Conservation (phyloP, 2,329 filamentous ascomycete genomes). For the Apiospora sp. region DNA sequence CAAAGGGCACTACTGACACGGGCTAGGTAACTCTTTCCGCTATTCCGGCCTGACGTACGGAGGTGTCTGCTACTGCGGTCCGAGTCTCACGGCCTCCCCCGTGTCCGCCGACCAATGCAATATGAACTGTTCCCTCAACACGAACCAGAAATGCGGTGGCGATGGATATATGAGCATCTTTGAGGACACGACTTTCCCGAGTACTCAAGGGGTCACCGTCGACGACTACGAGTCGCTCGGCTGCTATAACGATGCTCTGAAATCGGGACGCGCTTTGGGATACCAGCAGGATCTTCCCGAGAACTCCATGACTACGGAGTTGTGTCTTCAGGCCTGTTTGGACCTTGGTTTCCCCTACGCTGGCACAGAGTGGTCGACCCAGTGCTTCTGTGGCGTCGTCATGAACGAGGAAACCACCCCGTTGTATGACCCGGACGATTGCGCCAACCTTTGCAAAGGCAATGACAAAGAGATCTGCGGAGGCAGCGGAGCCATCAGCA, state of each 20-base stretch:
- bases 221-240: background rate
- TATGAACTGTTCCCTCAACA: background rate
- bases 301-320: background rate
- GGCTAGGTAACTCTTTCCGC: background rate
- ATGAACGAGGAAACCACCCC: background rate
- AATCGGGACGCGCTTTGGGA: background rate
- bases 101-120: background rate
- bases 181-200: slow-evolving; percentile 5
- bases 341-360: background rate
- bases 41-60: background rate
- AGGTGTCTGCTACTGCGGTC: slow-evolving; percentile 18
- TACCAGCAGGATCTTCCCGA: background rate
- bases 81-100: background rate
- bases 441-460: background rate
- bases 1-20: background rate
- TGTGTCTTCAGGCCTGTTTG: slow-evolving; percentile 3
- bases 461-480: background rate
- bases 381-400: slow-evolving; percentile 16
- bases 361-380: background rate
- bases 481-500: background rate
- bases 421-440: background rate
- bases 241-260: background rate
- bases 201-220: background rate
- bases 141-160: background rate
- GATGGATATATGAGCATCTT: background rate